Base-by-base conservation (phyloP, 345 rosid genomes). In the Boechera divaricarpa region DNA sequence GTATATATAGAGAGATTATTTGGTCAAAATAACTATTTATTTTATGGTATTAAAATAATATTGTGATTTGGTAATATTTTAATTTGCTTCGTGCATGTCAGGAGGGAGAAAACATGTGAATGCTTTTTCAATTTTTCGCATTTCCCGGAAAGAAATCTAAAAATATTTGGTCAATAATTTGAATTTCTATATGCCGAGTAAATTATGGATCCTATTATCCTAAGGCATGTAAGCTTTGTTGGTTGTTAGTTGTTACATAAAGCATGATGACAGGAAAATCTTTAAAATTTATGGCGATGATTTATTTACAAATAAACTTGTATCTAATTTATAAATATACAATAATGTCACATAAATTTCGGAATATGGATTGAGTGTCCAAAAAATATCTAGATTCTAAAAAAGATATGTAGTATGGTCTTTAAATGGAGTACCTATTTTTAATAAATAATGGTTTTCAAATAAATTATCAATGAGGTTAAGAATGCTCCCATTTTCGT, bases 1-100 rank as follows among this genome's bases (percentile, higher is more conserved):
- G 69, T 11, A 80, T 91, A 81, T 85, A 88, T 90, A 91, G 87
- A 82, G 79, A 62, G 39, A 52, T 69, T 76, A 47, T 81, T 45
- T 72, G 82, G 92, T 89, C 87, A 83, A 87, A 75, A 75, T 74
- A 60, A 42, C 51, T 58, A 32, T 21, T 16, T 55, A 52, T 74
- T 53, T 39, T 9, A 28, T 35, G 7, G 35, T 58, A 39, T 75
- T 67, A 45, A 49, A 67, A 57, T 26, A 67, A 67, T 67, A 42
- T 36, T 59, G 16, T 8, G 13, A 48, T 58, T 58, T 73, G 36
- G 47, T 32, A 42, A 49, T 74, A 45, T 32, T 62, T 65, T 12
- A 10, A 49, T 51, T 61, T 76, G 79, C 63, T 76, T 52, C 70
- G 64, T 76, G 80, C 75, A 76, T 61, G 63, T 76, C 74, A 68